Conservation (phyloP, 257 asterid species). For the Lavandula angustifolia region DNA sequence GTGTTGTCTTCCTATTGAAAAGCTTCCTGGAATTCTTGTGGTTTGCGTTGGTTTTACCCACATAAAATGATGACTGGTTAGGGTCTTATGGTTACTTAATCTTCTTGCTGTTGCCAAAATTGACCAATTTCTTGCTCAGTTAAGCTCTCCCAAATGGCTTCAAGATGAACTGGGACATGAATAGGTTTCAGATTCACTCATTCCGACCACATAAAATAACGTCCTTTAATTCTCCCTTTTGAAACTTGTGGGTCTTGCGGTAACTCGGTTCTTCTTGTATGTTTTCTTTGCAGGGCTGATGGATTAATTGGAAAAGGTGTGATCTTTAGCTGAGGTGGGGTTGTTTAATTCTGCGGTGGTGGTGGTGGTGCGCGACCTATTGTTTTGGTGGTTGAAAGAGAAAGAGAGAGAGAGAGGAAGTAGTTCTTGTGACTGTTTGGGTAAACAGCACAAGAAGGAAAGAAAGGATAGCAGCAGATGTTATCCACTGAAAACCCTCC, state of each 20-base stretch:
- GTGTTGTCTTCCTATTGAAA: conserved; percentile 51
- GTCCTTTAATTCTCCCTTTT: conserved; percentile 24
- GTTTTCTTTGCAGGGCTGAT: conserved; percentile 39
- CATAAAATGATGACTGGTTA: conserved; percentile 79
- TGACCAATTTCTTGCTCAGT: conserved; percentile 27
- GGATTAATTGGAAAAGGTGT: conserved; percentile 37
- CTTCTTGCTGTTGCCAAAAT: no score
- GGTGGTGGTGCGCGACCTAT: conserved; percentile 39
- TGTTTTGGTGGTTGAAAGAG: conserved; percentile 5
- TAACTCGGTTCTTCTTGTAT: conserved; percentile 1
- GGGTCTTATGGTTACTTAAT: conserved; percentile 29
- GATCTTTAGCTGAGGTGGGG: conserved; percentile 43
- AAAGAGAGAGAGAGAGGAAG: conserved; percentile 30
- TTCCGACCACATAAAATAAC: conserved; percentile 67
- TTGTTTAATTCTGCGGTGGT: conserved; percentile 44
- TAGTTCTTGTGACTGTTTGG: conserved; percentile 26
- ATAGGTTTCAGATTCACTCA: conserved; percentile 38
- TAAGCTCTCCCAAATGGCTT: conserved; percentile 21
- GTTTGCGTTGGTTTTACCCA: conserved; percentile 40
- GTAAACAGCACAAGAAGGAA: conserved; percentile 71
- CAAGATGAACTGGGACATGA: conserved; percentile 17
- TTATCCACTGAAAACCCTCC: conserved; percentile 92
- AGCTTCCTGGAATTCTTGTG: conserved; percentile 35
- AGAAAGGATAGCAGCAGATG: conserved; percentile 79
- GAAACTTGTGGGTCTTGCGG: conserved; percentile 28